Percentiles rank a stretch among this genome's conserved stretches.
Evolutionary conservation across 495 filamentous ascomycete genomes (phyloP).

Genomic region (Pseudoneurospora amorphoporcata): DNA sequence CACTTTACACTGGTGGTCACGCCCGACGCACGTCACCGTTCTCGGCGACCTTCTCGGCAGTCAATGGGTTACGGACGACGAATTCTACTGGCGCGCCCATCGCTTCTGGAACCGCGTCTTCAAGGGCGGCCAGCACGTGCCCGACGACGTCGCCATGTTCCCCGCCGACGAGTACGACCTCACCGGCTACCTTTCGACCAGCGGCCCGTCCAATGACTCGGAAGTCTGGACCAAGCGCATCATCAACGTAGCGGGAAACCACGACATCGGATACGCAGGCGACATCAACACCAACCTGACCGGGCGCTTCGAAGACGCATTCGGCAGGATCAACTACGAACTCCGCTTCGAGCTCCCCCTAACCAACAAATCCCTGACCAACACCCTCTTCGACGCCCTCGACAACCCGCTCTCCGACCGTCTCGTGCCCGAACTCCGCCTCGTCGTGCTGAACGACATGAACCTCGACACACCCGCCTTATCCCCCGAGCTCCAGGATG

Average conservation of each 20-base stretch:
- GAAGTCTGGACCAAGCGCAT: slow-evolving; percentile 59
- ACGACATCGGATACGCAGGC: slow-evolving; percentile 92
- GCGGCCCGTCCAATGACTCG: slow-evolving; percentile 29
- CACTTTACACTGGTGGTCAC: slow-evolving; percentile 67
- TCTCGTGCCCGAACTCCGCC: slow-evolving; percentile 52
- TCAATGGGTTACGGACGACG: slow-evolving; percentile 82
- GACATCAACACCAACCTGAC: slow-evolving; percentile 66
- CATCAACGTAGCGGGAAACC: slow-evolving; percentile 87
- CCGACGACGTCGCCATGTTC: slow-evolving; percentile 46
- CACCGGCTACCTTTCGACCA: slow-evolving; percentile 37
- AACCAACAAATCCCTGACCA: slow-evolving; percentile 16
- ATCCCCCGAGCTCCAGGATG: slow-evolving; percentile 50
- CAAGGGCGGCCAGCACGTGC: slow-evolving; percentile 51
- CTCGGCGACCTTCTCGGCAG: slow-evolving; percentile 91
- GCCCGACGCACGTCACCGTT: slow-evolving; percentile 79
- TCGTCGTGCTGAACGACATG: slow-evolving; percentile 83
- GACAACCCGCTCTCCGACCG: slow-evolving; percentile 28
- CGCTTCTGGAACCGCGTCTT: slow-evolving; percentile 84
- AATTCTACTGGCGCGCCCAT: slow-evolving; percentile 60
- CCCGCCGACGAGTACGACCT: slow-evolving; percentile 41
- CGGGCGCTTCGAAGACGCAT: slow-evolving; percentile 67
- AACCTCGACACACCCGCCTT: slow-evolving; percentile 78
- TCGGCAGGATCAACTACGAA: slow-evolving; percentile 84
- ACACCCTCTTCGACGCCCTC: slow-evolving; percentile 24
- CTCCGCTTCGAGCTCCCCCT: slow-evolving; percentile 56